Percentiles rank a stretch among this genome's conserved stretches.
Evolutionary conservation across 2,329 filamentous ascomycete species (phyloP).

Genomic region (Penicillium carneum): DNA sequence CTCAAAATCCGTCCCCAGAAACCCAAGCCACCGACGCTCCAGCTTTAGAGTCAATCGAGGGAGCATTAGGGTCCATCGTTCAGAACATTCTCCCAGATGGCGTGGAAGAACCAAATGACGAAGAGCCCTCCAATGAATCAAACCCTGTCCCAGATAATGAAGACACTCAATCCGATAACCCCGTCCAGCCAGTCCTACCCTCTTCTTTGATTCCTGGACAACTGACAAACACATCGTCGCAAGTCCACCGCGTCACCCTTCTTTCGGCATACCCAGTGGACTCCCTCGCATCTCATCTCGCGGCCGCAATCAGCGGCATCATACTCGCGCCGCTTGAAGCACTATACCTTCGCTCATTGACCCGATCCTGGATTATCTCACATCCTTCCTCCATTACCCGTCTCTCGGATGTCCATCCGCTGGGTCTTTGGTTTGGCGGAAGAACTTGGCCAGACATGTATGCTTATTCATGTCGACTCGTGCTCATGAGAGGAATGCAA

Average conservation of each 20-base stretch:
- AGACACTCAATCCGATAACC: slow-evolving; percentile 27
- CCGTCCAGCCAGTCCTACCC: slow-evolving; percentile 29
- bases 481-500: slow-evolving; percentile 49
- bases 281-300: slow-evolving; percentile 52
- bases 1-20: slow-evolving; percentile 19
- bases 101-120: slow-evolving; percentile 41
- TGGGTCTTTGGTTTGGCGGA: slow-evolving; percentile 48
- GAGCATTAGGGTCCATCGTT: slow-evolving; percentile 19
- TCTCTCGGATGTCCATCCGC: slow-evolving; percentile 41
- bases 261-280: slow-evolving; percentile 54
- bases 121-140: slow-evolving; percentile 29
- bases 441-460: slow-evolving; percentile 40
- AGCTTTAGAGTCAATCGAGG: slow-evolving; percentile 20
- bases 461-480: slow-evolving; percentile 48
- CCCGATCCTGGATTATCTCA: slow-evolving; percentile 46
- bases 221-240: slow-evolving; percentile 21
- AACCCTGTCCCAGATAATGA: slow-evolving; percentile 21
- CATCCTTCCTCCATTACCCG: slow-evolving; percentile 34
- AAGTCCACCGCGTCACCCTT: slow-evolving; percentile 51
- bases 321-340: slow-evolving; percentile 53
- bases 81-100: slow-evolving; percentile 43
- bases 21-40: slow-evolving; percentile 14
- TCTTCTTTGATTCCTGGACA: slow-evolving; percentile 29
- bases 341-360: slow-evolving; percentile 51
- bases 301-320: slow-evolving; percentile 47